A percentile compares a stretch with the other conserved stretches of the same genome.
phyloP scores from a whole-genome alignment of 148 eudicot genomes.

The Chenopodium formosanum region DNA sequence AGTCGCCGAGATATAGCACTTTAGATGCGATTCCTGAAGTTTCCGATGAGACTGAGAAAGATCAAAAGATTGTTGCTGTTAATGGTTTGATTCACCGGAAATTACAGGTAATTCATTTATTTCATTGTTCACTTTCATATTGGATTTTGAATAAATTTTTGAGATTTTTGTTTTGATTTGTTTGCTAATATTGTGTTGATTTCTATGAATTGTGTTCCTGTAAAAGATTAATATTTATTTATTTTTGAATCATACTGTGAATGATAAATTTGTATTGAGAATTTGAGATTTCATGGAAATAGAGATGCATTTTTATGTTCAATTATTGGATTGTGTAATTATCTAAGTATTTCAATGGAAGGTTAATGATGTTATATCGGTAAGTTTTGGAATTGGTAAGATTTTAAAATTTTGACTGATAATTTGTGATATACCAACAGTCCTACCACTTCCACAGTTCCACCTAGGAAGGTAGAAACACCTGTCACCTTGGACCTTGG shows the following conservation, averaged over 20 bases:
- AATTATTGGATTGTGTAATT: not conserved
- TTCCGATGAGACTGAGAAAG: slow-evolving; percentile 68
- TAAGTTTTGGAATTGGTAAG: not conserved
- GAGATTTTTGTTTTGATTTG: no score
- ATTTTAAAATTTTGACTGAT: not conserved
- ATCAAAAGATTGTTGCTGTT: slow-evolving; percentile 24
- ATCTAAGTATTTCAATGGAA: not conserved
- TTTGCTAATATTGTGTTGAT: no score
- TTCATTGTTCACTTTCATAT: no score
- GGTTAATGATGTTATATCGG: not conserved
- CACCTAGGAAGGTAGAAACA: not conserved
- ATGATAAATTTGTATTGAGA: no score
- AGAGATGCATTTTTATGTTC: not conserved
- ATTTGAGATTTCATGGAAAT: not conserved
- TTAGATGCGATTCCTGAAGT: slow-evolving; percentile 77
- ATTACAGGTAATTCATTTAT: slow-evolving; percentile 42
- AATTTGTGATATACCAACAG: not conserved
- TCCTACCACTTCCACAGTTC: no score
- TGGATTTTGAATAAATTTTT: no score
- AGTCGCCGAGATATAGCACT: slow-evolving; percentile 34
- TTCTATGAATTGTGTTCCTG: no score
- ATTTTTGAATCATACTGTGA: no score
- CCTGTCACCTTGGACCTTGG: not conserved
- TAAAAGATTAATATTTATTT: no score
- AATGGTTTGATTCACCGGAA: slow-evolving; percentile 44